Conservation (phyloP, 1,139 yeast genomes). For the Pichia cactophila region DNA sequence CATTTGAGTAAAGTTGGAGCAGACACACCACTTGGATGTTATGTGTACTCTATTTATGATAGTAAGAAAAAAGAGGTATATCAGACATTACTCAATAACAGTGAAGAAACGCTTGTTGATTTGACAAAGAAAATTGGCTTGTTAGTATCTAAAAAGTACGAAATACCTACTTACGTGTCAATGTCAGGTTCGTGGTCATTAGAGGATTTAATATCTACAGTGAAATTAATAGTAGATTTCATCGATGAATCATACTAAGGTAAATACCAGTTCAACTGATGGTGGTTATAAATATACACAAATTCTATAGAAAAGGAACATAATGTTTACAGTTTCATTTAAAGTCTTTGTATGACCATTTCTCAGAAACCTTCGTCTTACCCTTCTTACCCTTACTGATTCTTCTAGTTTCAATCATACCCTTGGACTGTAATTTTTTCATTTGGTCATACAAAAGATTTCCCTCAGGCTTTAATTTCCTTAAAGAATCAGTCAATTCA, state of each 20-base stretch:
- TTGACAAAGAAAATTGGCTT: constrained; percentile 30
- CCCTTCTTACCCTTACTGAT: constrained; percentile 59
- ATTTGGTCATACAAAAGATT: constrained; percentile 76
- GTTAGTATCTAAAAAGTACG: constrained; percentile 30
- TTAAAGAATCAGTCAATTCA: constrained; percentile 78
- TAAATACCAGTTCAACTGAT: not conserved
- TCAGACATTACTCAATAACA: constrained; percentile 32
- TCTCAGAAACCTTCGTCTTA: constrained; percentile 71
- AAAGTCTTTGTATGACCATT: constrained; percentile 89
- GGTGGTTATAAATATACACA: not conserved
- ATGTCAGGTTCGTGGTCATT: constrained; percentile 27
- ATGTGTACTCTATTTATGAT: constrained; percentile 29
- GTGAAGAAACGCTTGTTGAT: constrained; percentile 31
- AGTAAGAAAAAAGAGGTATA: constrained; percentile 17
- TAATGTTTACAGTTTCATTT: constrained; percentile 35
- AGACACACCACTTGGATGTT: constrained; percentile 28
- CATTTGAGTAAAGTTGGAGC: constrained; percentile 28
- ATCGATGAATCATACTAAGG: constrained; percentile 18
- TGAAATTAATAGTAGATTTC: constrained; percentile 19
- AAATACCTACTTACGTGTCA: constrained; percentile 32
- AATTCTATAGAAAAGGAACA: constrained; percentile 1
- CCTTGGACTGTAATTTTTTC: constrained; percentile 73
- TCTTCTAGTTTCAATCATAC: constrained; percentile 78
- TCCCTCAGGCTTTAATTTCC: constrained; percentile 87
- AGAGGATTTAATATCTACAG: constrained; percentile 23